Base-by-base conservation (phyloP, 169 alveolate genomes). In the Plasmodium relictum region DNA sequence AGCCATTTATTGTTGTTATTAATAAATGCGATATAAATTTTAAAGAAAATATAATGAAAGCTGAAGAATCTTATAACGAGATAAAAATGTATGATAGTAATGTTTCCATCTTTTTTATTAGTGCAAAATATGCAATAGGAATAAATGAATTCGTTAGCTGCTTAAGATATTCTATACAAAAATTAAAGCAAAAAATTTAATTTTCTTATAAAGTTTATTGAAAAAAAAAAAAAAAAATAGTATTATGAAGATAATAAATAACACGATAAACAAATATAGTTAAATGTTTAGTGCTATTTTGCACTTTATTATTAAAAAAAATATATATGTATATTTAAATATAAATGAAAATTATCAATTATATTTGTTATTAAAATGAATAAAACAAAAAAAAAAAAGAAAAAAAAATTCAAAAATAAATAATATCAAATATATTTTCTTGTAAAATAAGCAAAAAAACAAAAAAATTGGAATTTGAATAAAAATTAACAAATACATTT, bases 81-180 rank as follows among this genome's bases (percentile, higher is more conserved):
- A 80, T 80, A 66, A 80, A 68, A 20, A 59, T 26, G 18, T 41
- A 68, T 14, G 83, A 48, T 9, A 52, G 45, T 31, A 52, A 50
- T 42, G 73, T 68, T 16, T 72, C 90, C 39, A 31, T 80, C 16
- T 80, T 80, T 48, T 80, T 80, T 59, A 26, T 80, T 16, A 80
- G 90, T 39, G 90, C 90, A 56, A 80, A 80, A 41, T 80, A 80
- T 37, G 90, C 66, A 37, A 68, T 80, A 50, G 90, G 90, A 18
- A 68, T 80, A 66, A 61, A 37, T 20, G 76, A 80, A 66, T 80
- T 80, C 37, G 90, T 80, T 66, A 42, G 18, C 14, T 44, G 80
- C 41, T 48, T 80, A 45, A 54, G 76, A 54, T 66, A 31, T 16
- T 80, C n/a, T 56, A 74, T 80, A 66, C 71, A 68, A 14, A 80